Base-by-base conservation (phyloP, 2,329 filamentous ascomycete genomes). In the Lachnellula cervina region DNA sequence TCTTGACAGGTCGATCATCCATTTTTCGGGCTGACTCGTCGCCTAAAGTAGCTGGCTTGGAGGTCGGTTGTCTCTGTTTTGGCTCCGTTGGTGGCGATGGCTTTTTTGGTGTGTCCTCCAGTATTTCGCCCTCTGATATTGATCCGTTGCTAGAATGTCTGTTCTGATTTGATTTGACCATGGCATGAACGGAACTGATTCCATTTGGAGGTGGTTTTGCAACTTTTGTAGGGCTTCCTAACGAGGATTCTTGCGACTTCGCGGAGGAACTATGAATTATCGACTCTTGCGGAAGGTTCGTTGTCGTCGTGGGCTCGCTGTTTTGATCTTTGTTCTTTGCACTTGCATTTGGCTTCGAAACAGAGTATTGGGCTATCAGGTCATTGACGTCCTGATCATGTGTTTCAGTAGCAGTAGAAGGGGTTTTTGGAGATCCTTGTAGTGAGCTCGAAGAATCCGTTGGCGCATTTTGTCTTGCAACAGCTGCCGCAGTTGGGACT, bases 81-180 rank as follows among this genome's bases (percentile, higher is more conserved):
- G 58, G 50, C 25, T 63, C 59, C n/a, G 54, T 54, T 37, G 60
- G 51, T 51, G 57, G 53, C 38, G 44, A 40, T 45, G 57, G 25
- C 49, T 56, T 62, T 52, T 49, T 56, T 8, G 59, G 54, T 37
- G 54, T 52, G 47, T 68, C 66, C 61, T 70, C 68, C 42, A 67
- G 25, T 56, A 70, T 69, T 54, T 70, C 68, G n/a, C 68, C 68
- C 28, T 68, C 59, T 56, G 60, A 66, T 32, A 57, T 56, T 11
- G 64, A 64, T 37, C 55, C 61, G 58, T 61, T 59, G 46, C 60
- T 66, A 14, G 49, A 43, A 58, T 58, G 60, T 45, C 54, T 59
- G 21, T 48, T 59, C 37, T 44, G 52, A 40, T 44, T 32, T 38
- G 42, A 45, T 32, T 62, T 60, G 35, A 44, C 54, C 34, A 53